Evolutionary conservation across 1,139 yeast species (phyloP), one percentile per base, ranked within the genome.

Genomic region (Candida albicans): DNA sequence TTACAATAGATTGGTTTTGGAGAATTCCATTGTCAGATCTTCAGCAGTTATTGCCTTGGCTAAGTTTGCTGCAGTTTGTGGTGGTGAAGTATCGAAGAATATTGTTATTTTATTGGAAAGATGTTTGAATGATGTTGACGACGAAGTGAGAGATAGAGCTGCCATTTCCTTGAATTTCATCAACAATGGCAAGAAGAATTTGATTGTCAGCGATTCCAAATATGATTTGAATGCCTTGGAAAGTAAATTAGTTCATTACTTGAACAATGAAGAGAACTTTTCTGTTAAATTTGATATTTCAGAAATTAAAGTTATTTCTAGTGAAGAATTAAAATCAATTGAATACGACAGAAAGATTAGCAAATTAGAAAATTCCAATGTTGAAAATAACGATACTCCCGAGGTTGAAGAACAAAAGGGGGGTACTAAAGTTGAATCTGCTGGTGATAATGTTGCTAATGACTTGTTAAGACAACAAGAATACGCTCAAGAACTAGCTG

Each of bases 101-200:
- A 84, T 93, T 57, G 77, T 78, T 54, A 86, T 87, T 50, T 75
- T 93, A 53, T 78, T 93, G 56, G 76, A 78, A 47, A 84, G 98
- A 68, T 90, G 96, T 56, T 77, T 87, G 56, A 87, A 82, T 53
- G 99, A 93, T 67, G 80, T 76, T 38, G 96, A 93, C 62, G 99
- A 93, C 65, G 99, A 93, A 68, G 99, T 95, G 33, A 88, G 99
- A 72, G 99, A 93, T 64, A 84, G 99, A 62, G 97, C 99, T 8
- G 89, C 96, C 2, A 74, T 93, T 52, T 84, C 96, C 3, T 73
- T 91, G 59, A 78, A 81, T 52, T 79, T 91, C 51, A 78, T 89
- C 47, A 75, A 73, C 34, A 64, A 70, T 45, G 69, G 75, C 33
- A 69, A 74, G 41, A 78, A 77, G 43, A 67, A 74, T 35, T 79